Percentiles rank a stretch among this genome's conserved stretches.
phyloP scores from a whole-genome alignment of 164 flowering plant genomes.

The Litsea cubeba region DNA sequence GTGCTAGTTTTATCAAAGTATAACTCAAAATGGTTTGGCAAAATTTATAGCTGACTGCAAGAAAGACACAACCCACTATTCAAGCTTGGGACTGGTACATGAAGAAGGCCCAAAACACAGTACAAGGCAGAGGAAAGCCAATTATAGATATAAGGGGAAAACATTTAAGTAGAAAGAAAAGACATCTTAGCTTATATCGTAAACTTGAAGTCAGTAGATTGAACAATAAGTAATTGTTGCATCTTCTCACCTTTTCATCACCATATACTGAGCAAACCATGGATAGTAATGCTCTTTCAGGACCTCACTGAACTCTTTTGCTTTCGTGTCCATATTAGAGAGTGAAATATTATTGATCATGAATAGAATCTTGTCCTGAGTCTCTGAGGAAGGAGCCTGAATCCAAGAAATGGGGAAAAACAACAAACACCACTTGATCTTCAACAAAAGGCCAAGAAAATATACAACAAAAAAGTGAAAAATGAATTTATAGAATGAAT shows the following conservation, averaged over 20 bases:
- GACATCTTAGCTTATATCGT: no score
- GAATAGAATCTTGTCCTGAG: constrained; percentile 89
- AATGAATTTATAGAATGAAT: neutral
- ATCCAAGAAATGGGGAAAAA: neutral
- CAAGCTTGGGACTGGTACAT: no score
- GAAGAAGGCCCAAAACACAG: no score
- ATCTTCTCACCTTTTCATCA: constrained; percentile 80
- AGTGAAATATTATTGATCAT: constrained; percentile 77
- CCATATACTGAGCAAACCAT: constrained; percentile 98
- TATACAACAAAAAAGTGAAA: neutral
- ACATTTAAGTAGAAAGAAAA: no score
- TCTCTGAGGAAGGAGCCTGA: constrained; percentile 82
- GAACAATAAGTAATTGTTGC: neutral
- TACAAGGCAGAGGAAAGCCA: neutral
- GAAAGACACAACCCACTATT: no score
- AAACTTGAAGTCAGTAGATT: neutral
- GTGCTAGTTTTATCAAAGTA: no score
- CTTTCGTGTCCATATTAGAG: constrained; percentile 75
- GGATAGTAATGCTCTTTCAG: constrained; percentile 74
- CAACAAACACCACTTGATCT: neutral
- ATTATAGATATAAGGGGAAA: neutral
- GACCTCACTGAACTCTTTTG: constrained; percentile 76
- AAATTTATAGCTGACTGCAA: no score
- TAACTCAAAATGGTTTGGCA: no score
- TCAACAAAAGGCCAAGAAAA: neutral